Conservation (phyloP, 2,329 filamentous ascomycete species). For the Penicillium nordicum region DNA sequence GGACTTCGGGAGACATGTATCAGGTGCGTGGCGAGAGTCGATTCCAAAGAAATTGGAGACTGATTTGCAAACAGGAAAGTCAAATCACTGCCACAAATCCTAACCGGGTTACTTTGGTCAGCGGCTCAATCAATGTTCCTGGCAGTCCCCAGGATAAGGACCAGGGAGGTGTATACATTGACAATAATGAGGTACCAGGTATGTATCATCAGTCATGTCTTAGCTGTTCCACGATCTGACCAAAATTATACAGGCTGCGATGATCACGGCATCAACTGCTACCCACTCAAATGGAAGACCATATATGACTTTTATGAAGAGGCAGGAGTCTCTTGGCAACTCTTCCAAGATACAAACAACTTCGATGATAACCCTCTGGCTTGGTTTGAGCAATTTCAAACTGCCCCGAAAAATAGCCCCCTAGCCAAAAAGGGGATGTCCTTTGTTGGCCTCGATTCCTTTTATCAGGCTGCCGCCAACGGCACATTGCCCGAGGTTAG, state of each 20-base stretch:
- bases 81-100: conserved; percentile 54
- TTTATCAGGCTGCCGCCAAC: conserved; percentile 50
- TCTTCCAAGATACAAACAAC: conserved; percentile 51
- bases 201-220: background rate
- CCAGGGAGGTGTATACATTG: conserved; percentile 49
- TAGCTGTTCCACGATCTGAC: background rate
- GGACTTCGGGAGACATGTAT: conserved; percentile 57
- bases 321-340: conserved; percentile 50
- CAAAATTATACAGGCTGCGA: conserved; percentile 40
- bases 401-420: conserved; percentile 40
- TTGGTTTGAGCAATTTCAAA: conserved; percentile 54
- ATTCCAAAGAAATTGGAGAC: background rate
- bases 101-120: conserved; percentile 52
- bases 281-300: conserved; percentile 55
- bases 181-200: conserved; percentile 52
- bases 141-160: conserved; percentile 44
- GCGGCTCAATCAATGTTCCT: conserved; percentile 52
- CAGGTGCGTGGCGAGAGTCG: conserved; percentile 31
- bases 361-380: conserved; percentile 55
- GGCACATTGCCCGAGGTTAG: conserved; percentile 53
- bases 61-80: conserved; percentile 37
- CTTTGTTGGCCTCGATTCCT: conserved; percentile 48
- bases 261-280: conserved; percentile 47
- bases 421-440: conserved; percentile 49
- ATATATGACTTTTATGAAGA: conserved; percentile 50